These are phyloP conservation scores for Alternaria alternata DNA, from an alignment of 2,329 filamentous ascomycete genomes.

Conservation along the genomic window DNA sequence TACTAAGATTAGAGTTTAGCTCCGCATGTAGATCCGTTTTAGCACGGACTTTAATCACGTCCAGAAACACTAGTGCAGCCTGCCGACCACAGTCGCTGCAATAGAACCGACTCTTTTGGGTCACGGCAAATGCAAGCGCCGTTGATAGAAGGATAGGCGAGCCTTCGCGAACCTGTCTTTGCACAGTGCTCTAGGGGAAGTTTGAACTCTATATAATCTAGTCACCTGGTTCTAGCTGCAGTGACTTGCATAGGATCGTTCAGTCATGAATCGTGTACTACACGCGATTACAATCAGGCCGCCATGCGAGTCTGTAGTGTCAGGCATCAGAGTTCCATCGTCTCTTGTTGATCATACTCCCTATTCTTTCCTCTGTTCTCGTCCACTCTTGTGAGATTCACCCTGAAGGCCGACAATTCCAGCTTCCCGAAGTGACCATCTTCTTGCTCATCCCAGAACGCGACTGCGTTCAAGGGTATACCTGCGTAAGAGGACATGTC, in stretches of 20 bases:
- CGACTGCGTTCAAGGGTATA: conserved; percentile 44
- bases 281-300: background rate
- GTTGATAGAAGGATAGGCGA: background rate
- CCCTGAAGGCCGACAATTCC: conserved; percentile 46
- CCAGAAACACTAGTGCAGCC: background rate
- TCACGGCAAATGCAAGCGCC: background rate
- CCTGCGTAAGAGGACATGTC: conserved; percentile 45
- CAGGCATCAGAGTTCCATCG: conserved; percentile 15
- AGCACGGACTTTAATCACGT: background rate
- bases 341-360: conserved; percentile 7
- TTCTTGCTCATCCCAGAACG: conserved; percentile 45
- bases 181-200: background rate
- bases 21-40: background rate
- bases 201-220: background rate
- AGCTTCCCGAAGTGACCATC: conserved; percentile 28
- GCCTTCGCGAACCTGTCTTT: background rate
- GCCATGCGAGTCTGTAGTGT: background rate
- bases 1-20: background rate
- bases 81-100: background rate
- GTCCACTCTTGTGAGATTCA: conserved; percentile 30
- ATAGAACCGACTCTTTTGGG: background rate
- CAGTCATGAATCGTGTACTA: background rate
- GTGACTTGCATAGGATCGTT: background rate
- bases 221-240: background rate
- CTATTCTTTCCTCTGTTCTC: background rate